Base-by-base conservation (phyloP, 192 early-diverging fungal species). In the Powellomyces hirtus region DNA sequence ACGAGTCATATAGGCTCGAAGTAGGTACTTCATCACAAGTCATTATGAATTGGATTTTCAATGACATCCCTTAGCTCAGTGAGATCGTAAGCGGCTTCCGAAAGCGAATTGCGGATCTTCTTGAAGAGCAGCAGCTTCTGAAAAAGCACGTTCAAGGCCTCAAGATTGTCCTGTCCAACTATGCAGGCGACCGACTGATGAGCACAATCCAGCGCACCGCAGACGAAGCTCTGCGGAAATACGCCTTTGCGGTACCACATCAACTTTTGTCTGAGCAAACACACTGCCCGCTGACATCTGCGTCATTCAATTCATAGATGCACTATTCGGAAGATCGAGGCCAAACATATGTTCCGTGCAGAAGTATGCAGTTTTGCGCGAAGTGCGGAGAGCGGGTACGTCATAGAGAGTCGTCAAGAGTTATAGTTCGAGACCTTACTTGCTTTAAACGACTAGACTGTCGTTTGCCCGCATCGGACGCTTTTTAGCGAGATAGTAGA, bases 351-450 rank as follows among this genome's bases (percentile, higher is more conserved):
- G 36, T 46, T 13, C 44, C 70, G n/a, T 67, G 53, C 44, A 68
- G 73, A 31, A 57, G 33, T 4, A 51, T 70, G 36, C 38, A 14
- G 13, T 76, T 68, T 44, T 84, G 82, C 63, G 51, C 31, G 24
- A 84, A 81, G 49, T 84, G 82, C 59, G 79, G 77, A 7, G 80
- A 78, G 10, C 34, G 62, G 66, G 80, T 81, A 76, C 3, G 58
- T 24, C 1, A 4, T 29, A 81, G 77, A 75, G 72, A 11, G 37
- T 75, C 11, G 29, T 80, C n/a, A 52, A 18, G 13, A 24, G 8
- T 8, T 52, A 52, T 13, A 52, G 11, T 18, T 27, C 11, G 13
- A 18, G 7, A 29, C 4, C 24, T 56, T 31, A 56, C 16, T 7
- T 5, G 5, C 6, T 29, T 29, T 56, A 2, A 24, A 24, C 46